Conservation (phyloP, 169 alveolate genomes). For the Condylostoma magnum region DNA sequence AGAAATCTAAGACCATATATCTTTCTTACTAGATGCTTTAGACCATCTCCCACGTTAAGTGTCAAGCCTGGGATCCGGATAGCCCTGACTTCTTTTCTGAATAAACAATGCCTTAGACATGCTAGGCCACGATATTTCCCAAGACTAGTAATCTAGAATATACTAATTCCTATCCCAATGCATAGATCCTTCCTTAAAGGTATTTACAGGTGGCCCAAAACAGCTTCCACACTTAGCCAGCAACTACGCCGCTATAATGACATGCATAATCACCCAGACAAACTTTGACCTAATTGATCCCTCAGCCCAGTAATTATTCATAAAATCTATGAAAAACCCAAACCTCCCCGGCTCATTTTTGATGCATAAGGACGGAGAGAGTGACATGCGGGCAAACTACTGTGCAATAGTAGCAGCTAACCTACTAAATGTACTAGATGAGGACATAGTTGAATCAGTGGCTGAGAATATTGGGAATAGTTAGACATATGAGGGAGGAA, state of each 20-base stretch:
- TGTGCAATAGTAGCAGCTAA: constrained; percentile 93
- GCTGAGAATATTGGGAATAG: constrained; percentile 88
- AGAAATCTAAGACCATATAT: neutral
- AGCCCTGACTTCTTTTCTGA: constrained; percentile 73
- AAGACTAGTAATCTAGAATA: constrained; percentile 12
- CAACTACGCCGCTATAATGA: constrained; percentile 90
- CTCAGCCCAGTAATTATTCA: constrained; percentile 81
- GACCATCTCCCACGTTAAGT: neutral
- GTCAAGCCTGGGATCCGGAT: constrained; percentile 43
- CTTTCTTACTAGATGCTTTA: neutral
- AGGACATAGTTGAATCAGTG: constrained; percentile 80
- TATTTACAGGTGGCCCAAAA: constrained; percentile 90
- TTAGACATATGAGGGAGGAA: constrained; percentile 97
- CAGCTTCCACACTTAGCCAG: constrained; percentile 91
- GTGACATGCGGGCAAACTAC: constrained; percentile 93
- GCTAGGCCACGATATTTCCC: neutral
- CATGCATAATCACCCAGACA: constrained; percentile 58
- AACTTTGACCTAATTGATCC: constrained; percentile 82
- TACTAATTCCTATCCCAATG: constrained; percentile 40
- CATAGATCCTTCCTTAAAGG: constrained; percentile 70
- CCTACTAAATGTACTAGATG: constrained; percentile 84
- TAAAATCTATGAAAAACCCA: constrained; percentile 79
- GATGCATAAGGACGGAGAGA: constrained; percentile 93
- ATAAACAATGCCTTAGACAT: constrained; percentile 44
- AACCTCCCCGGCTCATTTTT: constrained; percentile 83